Evolutionary conservation across 2,329 filamentous ascomycete species (phyloP), one percentile per base, ranked within the genome.

Genomic region (Xylaria sp.): DNA sequence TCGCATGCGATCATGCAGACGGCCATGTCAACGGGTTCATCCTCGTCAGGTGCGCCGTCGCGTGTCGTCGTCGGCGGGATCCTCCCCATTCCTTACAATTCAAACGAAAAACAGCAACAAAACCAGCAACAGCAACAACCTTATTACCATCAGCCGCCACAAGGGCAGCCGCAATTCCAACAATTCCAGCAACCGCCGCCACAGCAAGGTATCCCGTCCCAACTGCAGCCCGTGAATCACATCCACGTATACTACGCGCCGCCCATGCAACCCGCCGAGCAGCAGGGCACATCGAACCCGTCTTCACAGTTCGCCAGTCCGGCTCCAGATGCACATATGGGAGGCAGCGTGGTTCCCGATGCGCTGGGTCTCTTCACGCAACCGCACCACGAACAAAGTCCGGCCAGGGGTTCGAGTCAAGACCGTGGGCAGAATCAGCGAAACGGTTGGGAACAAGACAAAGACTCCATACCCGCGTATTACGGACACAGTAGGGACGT

Each of bases 171-270:
- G 9, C 53, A 66, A 25, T 58, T 45, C 9, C 64, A 59, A 36
- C 60, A 59, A 23, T 43, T 36, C 25, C 34, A 32, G 25, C 43
- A 41, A 20, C n/a, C 20, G 6, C 39, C n/a, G 41, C 45, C 36
- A 18, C 58, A 41, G 28, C 63, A 62, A 34, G 45, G 30, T 1
- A 32, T 45, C 0, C 45, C 59, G 3, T 25, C 66, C 3, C 68
- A 72, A 30, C 25, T 62, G 0, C 68, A 71, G 32, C 68, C 70
- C 10, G 61, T 72, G 13, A 70, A 72, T 23, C 65, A 70, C 25
- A 62, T 72, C 60, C 68, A 72, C 58, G 55, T 72, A 6, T 68
- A 72, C 65, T 68, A 68, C 55, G 53, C 65, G 32, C 68, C 67
- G 12, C 67, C 67, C 8, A 5, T 32, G 5, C 59, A 66, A 0